Evolutionary conservation across 805 yeast species (phyloP).

Genomic region (Hemisphaericaspora nanyangensis): DNA sequence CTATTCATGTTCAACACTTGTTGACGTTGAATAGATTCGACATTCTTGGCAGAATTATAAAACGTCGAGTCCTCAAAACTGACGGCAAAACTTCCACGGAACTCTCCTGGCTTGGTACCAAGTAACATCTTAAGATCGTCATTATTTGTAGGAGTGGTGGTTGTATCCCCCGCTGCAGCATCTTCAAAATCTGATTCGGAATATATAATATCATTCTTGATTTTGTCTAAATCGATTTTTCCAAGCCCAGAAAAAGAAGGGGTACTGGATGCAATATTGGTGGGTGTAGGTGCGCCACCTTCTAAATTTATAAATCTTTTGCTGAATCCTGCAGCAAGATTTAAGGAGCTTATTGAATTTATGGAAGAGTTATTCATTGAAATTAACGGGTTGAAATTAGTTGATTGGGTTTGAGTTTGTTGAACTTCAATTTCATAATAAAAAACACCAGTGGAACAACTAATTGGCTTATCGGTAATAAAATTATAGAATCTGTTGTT

Average conservation of each 20-base stretch:
- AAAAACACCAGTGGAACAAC: conserved; percentile 31
- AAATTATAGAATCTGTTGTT: conserved; percentile 28
- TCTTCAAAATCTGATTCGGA: conserved; percentile 12
- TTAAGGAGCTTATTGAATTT: conserved; percentile 29
- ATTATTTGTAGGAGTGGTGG: neutral
- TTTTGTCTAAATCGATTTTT: conserved; percentile 25
- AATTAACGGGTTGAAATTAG: conserved; percentile 29
- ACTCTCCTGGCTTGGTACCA: conserved; percentile 35
- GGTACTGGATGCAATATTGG: conserved; percentile 3
- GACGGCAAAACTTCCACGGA: conserved; percentile 39
- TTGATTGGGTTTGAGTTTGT: conserved; percentile 31
- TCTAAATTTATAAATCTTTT: conserved; percentile 25
- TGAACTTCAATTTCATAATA: conserved; percentile 38
- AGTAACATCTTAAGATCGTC: conserved; percentile 21
- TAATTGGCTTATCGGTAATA: conserved; percentile 32
- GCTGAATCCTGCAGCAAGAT: conserved; percentile 32
- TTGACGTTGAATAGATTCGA: conserved; percentile 26
- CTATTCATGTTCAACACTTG: conserved; percentile 35
- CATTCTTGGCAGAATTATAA: conserved; percentile 31
- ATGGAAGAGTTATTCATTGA: conserved; percentile 31
- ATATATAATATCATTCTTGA: conserved; percentile 24
- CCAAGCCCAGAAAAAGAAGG: conserved; percentile 8
- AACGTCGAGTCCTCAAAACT: conserved; percentile 38
- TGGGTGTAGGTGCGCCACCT: neutral
- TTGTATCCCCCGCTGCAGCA: conserved; percentile 3